Conservation (phyloP, 139 green algal genomes). For the Chlorella vulgaris region DNA sequence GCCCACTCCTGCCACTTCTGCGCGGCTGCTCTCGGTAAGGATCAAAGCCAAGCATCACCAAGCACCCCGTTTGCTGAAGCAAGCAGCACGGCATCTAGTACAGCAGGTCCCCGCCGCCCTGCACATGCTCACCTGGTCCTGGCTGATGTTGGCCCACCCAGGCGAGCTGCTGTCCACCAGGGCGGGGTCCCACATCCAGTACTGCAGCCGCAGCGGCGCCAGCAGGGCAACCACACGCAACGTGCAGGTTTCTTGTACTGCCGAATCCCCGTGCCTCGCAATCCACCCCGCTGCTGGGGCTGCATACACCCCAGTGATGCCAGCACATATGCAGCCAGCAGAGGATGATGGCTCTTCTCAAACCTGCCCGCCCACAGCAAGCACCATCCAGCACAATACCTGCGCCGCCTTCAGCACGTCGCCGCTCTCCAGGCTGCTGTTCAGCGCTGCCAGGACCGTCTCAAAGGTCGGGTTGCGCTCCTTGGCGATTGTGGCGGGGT, state of each 20-base stretch:
- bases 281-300: not conserved
- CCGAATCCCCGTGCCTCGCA: no score
- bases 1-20: no score
- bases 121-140: conserved; percentile 9
- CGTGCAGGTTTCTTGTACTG: not conserved
- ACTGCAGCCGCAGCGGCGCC: not conserved
- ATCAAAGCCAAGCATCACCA: not conserved
- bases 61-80: not conserved
- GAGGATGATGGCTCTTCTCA: not conserved
- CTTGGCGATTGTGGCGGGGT: conserved; percentile 1
- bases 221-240: not conserved
- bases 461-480: conserved; percentile 31
- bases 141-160: conserved; percentile 16
- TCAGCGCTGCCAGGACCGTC: conserved; percentile 13
- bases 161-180: not conserved
- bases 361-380: not conserved
- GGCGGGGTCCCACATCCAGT: conserved; percentile 41
- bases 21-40: no score
- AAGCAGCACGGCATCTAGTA: not conserved
- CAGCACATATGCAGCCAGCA: not conserved
- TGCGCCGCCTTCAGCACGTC: conserved; percentile 17
- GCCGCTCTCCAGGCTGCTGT: not conserved
- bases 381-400: not conserved
- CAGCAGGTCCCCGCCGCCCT: not conserved
- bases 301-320: not conserved